phyloP scores from a whole-genome alignment of 345 rosid species.

The Brassica rapa region DNA sequence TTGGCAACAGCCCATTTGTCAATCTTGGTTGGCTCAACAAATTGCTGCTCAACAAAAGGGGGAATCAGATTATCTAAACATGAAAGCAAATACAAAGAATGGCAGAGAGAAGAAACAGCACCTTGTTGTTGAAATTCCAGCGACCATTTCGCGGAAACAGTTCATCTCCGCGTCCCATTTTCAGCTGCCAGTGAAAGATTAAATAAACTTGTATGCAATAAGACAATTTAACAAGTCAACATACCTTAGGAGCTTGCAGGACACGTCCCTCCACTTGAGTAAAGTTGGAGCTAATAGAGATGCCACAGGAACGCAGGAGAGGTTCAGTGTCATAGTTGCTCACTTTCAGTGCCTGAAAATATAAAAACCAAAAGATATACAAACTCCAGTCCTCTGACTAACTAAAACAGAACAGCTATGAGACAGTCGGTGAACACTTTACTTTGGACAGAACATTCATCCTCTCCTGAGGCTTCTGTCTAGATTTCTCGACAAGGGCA shows the following conservation, averaged over 20 bases:
- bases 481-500: slow-evolving; percentile 84
- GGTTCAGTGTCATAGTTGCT: slow-evolving; percentile 84
- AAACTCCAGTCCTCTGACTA: slow-evolving; percentile 9
- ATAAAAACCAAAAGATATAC: neutral
- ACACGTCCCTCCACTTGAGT: slow-evolving; percentile 85
- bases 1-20: slow-evolving; percentile 82
- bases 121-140: slow-evolving; percentile 97
- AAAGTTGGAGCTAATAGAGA: slow-evolving; percentile 59
- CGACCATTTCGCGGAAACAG: slow-evolving; percentile 75
- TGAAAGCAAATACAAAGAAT: neutral
- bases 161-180: slow-evolving; percentile 82
- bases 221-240: neutral
- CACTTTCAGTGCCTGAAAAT: slow-evolving; percentile 58
- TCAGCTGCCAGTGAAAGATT: slow-evolving; percentile 50
- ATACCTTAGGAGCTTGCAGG: slow-evolving; percentile 78
- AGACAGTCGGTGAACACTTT: slow-evolving; percentile 26
- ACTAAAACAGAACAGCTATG: neutral
- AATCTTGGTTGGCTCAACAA: slow-evolving; percentile 69
- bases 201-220: neutral
- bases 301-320: slow-evolving; percentile 73
- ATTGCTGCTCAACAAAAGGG: slow-evolving; percentile 49
- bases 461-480: slow-evolving; percentile 96
- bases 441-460: slow-evolving; percentile 74
- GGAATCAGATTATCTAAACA: slow-evolving; percentile 15
- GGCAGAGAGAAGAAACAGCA: slow-evolving; percentile 11